Evolutionary conservation across 148 eudicot species (phyloP), one percentile per base, ranked within the genome.

Genomic region (Camellia sinensis): DNA sequence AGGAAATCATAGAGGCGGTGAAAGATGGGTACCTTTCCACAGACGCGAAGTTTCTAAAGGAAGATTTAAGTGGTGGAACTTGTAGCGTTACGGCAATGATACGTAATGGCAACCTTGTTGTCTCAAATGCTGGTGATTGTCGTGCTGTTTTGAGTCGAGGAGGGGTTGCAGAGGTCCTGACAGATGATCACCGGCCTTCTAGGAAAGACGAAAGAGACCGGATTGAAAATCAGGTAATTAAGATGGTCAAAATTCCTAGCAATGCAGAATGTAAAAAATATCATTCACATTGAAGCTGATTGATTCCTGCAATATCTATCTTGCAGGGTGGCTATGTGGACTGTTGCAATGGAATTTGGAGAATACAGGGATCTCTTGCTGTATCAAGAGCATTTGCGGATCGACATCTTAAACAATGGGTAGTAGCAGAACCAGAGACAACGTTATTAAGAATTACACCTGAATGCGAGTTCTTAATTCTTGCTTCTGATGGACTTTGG

Each of bases 401-500:
- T 79, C 67, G 70, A 15, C 87, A 87, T 83, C 85, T 91, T 4
- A 91, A 88, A 66, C 81, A 88, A 82, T 91, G 90, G 91, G 88
- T 89, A 14, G 87, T 81, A 77, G 87, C 93, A 12, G 93, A 92
- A 73, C 93, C 95, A 0, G 91, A 86, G 54, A 90, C 95, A 6
- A 85, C 37, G 45, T 75, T 73, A 5, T 29, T 90, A 4, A 43
- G 75, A 45, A 82, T 85, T 72, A 48, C 75, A 63, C 88, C 90
- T 19, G 87, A 88, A 18, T 86, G 78, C 67, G 84, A 91, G 79
- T 88, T 91, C 83, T 78, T 91, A 45, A 88, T 90, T 77, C 84
- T 91, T 75, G 95, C 95, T 14, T 91, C 95, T 54, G 93, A 91
- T 56, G 95, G 93, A 44, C 84, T 91, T 13, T 90, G 95, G 93